These are phyloP conservation scores for Sordariomycetes sp. DNA, from an alignment of 2,329 filamentous ascomycete genomes.

Conservation along the genomic window DNA sequence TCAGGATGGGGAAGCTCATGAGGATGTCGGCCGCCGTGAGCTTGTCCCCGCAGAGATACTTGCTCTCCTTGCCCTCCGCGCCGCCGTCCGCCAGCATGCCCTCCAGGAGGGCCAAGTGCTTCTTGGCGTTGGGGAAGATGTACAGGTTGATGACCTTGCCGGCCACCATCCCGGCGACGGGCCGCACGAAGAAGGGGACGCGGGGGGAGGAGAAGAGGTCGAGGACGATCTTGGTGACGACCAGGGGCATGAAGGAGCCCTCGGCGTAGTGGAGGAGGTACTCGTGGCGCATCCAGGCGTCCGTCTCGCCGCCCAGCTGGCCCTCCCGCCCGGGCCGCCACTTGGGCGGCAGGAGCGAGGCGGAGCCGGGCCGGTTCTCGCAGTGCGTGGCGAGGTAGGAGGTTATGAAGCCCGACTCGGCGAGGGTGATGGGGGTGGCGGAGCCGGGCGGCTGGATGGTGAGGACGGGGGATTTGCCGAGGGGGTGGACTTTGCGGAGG, in stretches of 20 bases:
- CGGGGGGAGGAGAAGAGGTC: slow-evolving; percentile 23
- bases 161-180: slow-evolving; percentile 35
- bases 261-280: slow-evolving; percentile 79
- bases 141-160: slow-evolving; percentile 22
- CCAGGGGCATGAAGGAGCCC: slow-evolving; percentile 66
- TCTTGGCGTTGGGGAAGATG: slow-evolving; percentile 26
- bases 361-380: slow-evolving; percentile 24
- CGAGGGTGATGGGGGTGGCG: slow-evolving; percentile 48
- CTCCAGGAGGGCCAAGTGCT: slow-evolving; percentile 38
- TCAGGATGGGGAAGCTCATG: slow-evolving; percentile 40
- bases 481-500: slow-evolving; percentile 67
- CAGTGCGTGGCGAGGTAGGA: slow-evolving; percentile 71
- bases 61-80: slow-evolving; percentile 17
- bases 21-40: slow-evolving; percentile 43
- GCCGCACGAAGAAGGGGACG: slow-evolving; percentile 43
- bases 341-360: slow-evolving; percentile 36
- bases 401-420: slow-evolving; percentile 71
- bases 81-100: slow-evolving; percentile 22
- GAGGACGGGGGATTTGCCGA: slow-evolving; percentile 80
- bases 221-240: slow-evolving; percentile 56
- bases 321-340: slow-evolving; percentile 49
- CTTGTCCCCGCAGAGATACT: slow-evolving; percentile 36
- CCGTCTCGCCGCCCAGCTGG: slow-evolving; percentile 47
- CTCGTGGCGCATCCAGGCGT: slow-evolving; percentile 47
- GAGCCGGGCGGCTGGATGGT: slow-evolving; percentile 33